Evolutionary conservation across 768 basidiomycete species (phyloP), one percentile per base, ranked within the genome.

Genomic region (Naganishia vaughanmartiniae): DNA sequence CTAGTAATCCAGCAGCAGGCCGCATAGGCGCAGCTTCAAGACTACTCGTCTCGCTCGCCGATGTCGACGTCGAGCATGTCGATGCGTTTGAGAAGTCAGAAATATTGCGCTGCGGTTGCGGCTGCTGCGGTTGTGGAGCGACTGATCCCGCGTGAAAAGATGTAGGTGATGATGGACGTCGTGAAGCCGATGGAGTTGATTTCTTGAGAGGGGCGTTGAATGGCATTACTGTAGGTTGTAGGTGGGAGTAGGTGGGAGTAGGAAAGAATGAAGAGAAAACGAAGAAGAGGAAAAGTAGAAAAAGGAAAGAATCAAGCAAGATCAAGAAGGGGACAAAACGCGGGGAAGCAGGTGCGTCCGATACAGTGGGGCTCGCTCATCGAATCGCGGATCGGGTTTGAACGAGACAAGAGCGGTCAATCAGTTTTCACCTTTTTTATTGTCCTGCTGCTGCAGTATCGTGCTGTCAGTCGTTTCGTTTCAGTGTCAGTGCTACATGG

Each of bases 1-100:
- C 78, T 76, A 15, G 80, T 76, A 15, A 78, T 31, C 74, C 74
- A 4, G 76, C 76, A 5, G 80, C 77, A 12, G 79, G 79, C n/a
- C 75, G 65, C 46, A 81, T 81, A 9, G 79, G 78, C 12, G 75
- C 80, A 17, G 80, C 78, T n/a, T 78, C 76, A 28, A 81, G 69
- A 4, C 77, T 78, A 1, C 75, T 75, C 2, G 78, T 78, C 60
- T 63, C 60, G 24, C n/a, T 26, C 39, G 60, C 60, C 24, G 60
- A 63, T 6, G 39, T 63, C 19, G 57, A 58, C 39, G 57, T 24
- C 21, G 57, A 58, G n/a, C 60, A 63, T 26, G 60, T 63, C 1
- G 60, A 63, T 1, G 24, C 42, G 42, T 2, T 45, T 1, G 17
- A 15, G 57, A 51, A 26, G 28, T 42, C 42, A 0, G 57, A 34